Percentiles rank a stretch among this genome's conserved stretches.
Conservation (phyloP, 495 filamentous ascomycete genomes). For the Penicillium mononematosum region DNA sequence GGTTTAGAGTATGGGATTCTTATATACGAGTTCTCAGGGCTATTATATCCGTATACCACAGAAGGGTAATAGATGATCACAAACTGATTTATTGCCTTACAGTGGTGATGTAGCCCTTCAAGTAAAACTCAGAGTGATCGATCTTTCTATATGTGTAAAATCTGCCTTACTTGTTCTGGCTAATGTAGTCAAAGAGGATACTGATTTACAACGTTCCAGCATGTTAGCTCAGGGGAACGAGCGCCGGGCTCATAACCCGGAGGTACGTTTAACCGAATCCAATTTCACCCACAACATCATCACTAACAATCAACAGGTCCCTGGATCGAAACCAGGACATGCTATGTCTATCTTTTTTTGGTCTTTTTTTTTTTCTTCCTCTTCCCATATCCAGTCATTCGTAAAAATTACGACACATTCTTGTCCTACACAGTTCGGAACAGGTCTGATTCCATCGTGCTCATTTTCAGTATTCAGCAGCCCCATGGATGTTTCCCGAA, state of each 20-base stretch:
- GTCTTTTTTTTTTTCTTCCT: neutral
- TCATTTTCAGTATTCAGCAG: too few species aligned
- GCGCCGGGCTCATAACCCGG: constrained; percentile 8
- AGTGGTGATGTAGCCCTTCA: neutral
- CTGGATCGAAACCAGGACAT: neutral
- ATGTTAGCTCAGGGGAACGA: constrained; percentile 5
- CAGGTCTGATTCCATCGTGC: too few species aligned
- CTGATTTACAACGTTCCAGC: neutral
- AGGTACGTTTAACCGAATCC: neutral
- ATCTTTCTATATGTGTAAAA: neutral
- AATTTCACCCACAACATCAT: too few species aligned
- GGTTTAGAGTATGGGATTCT: neutral
- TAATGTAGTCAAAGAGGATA: neutral
- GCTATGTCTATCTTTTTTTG: neutral
- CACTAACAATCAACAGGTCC: neutral
- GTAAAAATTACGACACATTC: too few species aligned
- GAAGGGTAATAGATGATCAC: neutral
- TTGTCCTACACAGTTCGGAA: too few species aligned
- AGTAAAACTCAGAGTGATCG: neutral
- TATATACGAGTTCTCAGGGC: neutral
- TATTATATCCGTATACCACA: neutral
- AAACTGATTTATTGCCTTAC: neutral
- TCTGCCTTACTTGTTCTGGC: too few species aligned
- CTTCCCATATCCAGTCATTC: neutral
- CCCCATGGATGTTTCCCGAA: too few species aligned